Conservation (phyloP, 2,329 filamentous ascomycete species). For the Fusarium luffae region DNA sequence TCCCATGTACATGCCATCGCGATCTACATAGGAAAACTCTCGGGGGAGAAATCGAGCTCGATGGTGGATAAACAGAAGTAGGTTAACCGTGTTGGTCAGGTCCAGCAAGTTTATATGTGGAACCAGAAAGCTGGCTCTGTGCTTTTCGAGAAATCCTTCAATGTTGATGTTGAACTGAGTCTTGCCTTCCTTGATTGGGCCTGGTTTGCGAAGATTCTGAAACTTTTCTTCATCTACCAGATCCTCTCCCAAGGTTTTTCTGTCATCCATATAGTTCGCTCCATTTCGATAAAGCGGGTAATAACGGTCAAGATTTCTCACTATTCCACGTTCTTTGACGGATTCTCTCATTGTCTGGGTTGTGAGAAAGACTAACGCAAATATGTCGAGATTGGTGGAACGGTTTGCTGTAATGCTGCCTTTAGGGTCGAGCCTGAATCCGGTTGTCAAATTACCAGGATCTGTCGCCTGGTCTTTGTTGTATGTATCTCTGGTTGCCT, state of each 20-base stretch:
- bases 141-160: slow-evolving; percentile 4
- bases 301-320: background rate
- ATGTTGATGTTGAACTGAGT: slow-evolving; percentile 25
- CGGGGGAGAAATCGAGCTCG: slow-evolving; percentile 25
- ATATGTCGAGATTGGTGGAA: slow-evolving; percentile 34
- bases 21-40: slow-evolving; percentile 25
- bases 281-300: slow-evolving; percentile 35
- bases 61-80: slow-evolving; percentile 39
- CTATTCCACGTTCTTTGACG: background rate
- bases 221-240: background rate
- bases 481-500: slow-evolving; percentile 12
- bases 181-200: background rate
- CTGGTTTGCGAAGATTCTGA: background rate
- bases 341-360: background rate
- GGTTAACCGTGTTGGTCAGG: slow-evolving; percentile 22
- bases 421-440: slow-evolving; percentile 25
- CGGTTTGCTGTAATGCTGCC: slow-evolving; percentile 20
- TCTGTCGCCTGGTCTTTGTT: slow-evolving; percentile 8
- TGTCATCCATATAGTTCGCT: slow-evolving; percentile 29
- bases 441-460: slow-evolving; percentile 5
- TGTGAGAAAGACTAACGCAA: slow-evolving; percentile 36
- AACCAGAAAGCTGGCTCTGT: slow-evolving; percentile 37
- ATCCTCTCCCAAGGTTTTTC: background rate
- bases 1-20: slow-evolving; percentile 35
- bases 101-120: slow-evolving; percentile 41